Evolutionary conservation across 202 grass and related monocot species (phyloP).

Genomic region (Dendrocalamus latiflorus): DNA sequence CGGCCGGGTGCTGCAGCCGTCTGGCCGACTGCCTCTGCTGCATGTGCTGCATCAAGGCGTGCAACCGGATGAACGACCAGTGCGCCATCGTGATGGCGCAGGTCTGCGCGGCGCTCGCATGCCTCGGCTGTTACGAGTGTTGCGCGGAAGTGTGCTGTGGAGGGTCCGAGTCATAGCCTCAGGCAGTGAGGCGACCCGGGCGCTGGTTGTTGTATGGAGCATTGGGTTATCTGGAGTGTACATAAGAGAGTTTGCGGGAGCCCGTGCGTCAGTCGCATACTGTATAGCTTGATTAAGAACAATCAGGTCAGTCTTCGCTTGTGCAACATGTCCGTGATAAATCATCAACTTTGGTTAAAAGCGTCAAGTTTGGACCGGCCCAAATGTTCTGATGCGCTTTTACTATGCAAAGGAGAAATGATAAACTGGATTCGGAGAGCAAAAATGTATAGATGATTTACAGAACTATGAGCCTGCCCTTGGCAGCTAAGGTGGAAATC

Average conservation of each 20-base stretch:
- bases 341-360: background rate
- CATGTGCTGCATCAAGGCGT: conserved; percentile 71
- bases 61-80: conserved; percentile 73
- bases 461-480: background rate
- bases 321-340: background rate
- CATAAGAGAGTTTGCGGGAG: conserved; percentile 3
- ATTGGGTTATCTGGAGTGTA: conserved; percentile 14
- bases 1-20: conserved; percentile 53
- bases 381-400: background rate
- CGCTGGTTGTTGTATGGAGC: background rate
- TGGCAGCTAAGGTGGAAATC: background rate
- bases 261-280: background rate
- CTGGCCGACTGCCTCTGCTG: conserved; percentile 63
- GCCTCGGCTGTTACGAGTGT: conserved; percentile 83
- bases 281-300: conserved; percentile 15
- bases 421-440: background rate
- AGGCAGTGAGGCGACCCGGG: no score
- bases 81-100: conserved; percentile 57
- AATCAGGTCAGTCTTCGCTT: background rate
- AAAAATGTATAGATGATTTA: background rate
- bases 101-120: conserved; percentile 58
- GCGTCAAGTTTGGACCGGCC: background rate
- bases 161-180: conserved; percentile 33
- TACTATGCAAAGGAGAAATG: background rate
- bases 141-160: conserved; percentile 60